These are phyloP conservation scores for Lepidium sativum DNA, from an alignment of 345 rosid species.

Conservation along the genomic window DNA sequence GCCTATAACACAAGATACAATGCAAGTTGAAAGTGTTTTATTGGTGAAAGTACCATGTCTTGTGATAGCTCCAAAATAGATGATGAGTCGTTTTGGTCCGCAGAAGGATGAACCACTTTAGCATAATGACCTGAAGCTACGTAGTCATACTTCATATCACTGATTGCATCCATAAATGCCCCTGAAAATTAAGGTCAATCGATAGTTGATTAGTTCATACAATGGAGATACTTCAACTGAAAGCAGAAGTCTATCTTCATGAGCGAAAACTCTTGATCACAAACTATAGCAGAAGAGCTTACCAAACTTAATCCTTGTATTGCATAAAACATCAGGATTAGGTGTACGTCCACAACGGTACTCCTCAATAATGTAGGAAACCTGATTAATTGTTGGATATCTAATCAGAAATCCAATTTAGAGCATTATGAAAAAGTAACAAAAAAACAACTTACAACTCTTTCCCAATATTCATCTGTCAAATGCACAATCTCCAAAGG, in stretches of 20 bases:
- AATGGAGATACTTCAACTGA: not conserved
- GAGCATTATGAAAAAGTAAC: not conserved
- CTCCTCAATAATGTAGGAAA: conserved; percentile 80
- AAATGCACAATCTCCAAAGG: conserved; percentile 87
- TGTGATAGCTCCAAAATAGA: conserved; percentile 64
- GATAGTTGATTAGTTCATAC: not conserved
- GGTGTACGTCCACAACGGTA: conserved; percentile 83
- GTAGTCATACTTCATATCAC: conserved; percentile 54
- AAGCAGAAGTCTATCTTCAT: not conserved
- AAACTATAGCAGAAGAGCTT: conserved; percentile 12
- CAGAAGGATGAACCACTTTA: conserved; percentile 56
- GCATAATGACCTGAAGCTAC: conserved; percentile 94
- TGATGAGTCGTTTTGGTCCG: conserved; percentile 36
- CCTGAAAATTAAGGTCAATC: conserved; percentile 38
- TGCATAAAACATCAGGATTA: conserved; percentile 87
- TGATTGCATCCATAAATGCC: conserved; percentile 83
- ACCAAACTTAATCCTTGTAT: conserved; percentile 93
- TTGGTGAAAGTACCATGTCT: conserved; percentile 47
- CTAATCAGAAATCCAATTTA: not conserved
- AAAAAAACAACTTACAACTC: conserved; percentile 48
- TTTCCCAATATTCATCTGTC: conserved; percentile 88
- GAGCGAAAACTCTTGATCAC: no score
- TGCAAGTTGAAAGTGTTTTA: not conserved
- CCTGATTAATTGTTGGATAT: conserved; percentile 31
- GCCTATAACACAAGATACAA: not conserved